phyloP scores from a whole-genome alignment of 352 stramenopile species.

The Pythium brassicae region DNA sequence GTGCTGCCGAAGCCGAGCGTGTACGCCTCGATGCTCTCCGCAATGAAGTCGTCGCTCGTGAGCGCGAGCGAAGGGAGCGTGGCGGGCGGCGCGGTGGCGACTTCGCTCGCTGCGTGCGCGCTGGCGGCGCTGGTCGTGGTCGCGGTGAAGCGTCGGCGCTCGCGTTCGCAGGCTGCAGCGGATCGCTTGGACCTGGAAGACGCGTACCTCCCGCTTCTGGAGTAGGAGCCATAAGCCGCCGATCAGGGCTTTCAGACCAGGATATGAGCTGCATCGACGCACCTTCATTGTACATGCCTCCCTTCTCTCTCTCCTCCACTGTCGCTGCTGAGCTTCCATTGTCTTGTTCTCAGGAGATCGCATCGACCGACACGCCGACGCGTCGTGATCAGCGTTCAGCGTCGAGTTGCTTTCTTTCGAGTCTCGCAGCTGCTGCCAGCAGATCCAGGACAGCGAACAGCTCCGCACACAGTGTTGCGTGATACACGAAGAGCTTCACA shows the following conservation, averaged over 20 bases:
- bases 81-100: neutral
- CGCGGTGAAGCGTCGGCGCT: conserved; percentile 16
- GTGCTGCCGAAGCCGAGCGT: conserved; percentile 35
- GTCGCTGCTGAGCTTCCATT: too few relatives aligned
- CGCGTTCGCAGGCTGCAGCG: conserved; percentile 4
- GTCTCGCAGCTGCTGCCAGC: too few relatives aligned
- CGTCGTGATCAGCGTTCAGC: too few relatives aligned
- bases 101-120: conserved; percentile 24
- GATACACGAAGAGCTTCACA: too few relatives aligned
- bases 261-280: too few relatives aligned
- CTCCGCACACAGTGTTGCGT: too few relatives aligned
- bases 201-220: conserved; percentile 53
- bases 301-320: too few relatives aligned
- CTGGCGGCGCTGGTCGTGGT: conserved; percentile 42
- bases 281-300: too few relatives aligned
- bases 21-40: conserved; percentile 7
- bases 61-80: conserved; percentile 14
- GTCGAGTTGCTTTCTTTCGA: too few relatives aligned
- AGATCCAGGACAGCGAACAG: too few relatives aligned
- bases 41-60: neutral
- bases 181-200: conserved; percentile 22
- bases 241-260: neutral
- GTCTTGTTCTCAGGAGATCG: too few relatives aligned
- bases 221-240: conserved; percentile 12
- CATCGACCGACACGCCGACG: too few relatives aligned